These are phyloP conservation scores for Neopestalotiopsis sp. DNA, from an alignment of 2,329 filamentous ascomycete genomes.

Conservation along the genomic window DNA sequence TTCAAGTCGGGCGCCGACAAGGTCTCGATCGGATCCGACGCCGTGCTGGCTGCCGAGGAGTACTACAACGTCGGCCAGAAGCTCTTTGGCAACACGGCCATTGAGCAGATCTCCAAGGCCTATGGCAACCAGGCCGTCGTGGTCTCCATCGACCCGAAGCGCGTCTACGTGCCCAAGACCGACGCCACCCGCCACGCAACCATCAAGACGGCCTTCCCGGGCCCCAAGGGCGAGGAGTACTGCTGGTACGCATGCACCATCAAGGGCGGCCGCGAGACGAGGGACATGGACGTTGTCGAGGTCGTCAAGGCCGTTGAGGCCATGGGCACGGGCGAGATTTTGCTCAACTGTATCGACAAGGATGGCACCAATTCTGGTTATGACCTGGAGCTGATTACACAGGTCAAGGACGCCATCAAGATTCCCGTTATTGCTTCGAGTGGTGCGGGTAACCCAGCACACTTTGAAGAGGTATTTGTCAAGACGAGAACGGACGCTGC, in stretches of 20 bases:
- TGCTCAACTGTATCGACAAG: conserved; percentile 97
- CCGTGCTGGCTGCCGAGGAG: conserved; percentile 89
- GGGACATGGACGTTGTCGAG: conserved; percentile 91
- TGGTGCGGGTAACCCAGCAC: conserved; percentile 83
- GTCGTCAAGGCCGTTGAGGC: conserved; percentile 88
- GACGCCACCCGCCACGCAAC: conserved; percentile 76
- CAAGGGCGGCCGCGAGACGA: conserved; percentile 92
- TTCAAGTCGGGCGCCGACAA: conserved; percentile 98
- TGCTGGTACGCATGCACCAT: conserved; percentile 99
- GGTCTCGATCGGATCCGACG: conserved; percentile 94
- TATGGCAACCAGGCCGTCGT: conserved; percentile 98
- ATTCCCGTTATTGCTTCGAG: conserved; percentile 97
- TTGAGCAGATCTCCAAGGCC: conserved; percentile 90
- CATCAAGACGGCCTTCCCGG: conserved; percentile 71
- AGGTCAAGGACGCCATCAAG: conserved; percentile 84
- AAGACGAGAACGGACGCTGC: conserved; percentile 89
- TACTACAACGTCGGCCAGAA: conserved; percentile 76
- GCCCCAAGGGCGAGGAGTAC: conserved; percentile 76
- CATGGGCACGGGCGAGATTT: conserved; percentile 92
- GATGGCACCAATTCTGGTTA: conserved; percentile 95
- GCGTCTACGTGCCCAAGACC: conserved; percentile 79
- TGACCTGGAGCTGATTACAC: conserved; percentile 86
- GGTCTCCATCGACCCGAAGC: conserved; percentile 90
- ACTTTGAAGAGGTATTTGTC: conserved; percentile 90
- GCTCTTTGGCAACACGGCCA: conserved; percentile 82